Conservation (phyloP, 441 rosid genomes). For the Adansonia madagascariensis region DNA sequence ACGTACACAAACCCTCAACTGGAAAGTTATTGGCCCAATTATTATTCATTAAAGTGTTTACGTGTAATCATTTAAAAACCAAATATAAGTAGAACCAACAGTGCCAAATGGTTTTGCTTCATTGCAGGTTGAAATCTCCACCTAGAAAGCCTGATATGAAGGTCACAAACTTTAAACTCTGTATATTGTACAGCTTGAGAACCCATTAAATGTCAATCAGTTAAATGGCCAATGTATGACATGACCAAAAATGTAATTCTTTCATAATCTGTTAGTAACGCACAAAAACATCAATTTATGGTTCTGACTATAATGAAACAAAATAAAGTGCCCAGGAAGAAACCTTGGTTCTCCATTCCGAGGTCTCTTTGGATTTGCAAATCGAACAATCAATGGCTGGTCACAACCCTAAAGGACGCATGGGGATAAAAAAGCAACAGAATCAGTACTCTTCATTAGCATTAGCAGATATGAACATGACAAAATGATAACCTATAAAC, state of each 20-base stretch:
- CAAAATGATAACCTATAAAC: conserved; percentile 23
- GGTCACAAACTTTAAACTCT: background rate
- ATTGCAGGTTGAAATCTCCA: conserved; percentile 17
- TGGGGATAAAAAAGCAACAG: conserved; percentile 22
- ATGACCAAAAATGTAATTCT: background rate
- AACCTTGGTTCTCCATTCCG: conserved; percentile 71
- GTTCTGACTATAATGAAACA: conserved; percentile 1
- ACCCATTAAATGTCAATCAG: conserved; percentile 4
- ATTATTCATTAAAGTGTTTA: background rate
- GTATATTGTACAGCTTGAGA: background rate
- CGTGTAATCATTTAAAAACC: background rate
- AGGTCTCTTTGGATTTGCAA: conserved; percentile 82
- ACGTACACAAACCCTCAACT: conserved; percentile 1
- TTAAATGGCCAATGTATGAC: conserved; percentile 17
- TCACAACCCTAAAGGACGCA: conserved; percentile 70
- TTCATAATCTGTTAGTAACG: background rate
- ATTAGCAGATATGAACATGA: conserved; percentile 19
- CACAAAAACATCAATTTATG: background rate
- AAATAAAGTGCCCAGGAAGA: conserved; percentile 23
- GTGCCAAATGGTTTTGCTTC: background rate
- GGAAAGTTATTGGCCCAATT: background rate
- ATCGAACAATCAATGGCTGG: conserved; percentile 75
- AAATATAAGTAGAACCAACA: conserved; percentile 7
- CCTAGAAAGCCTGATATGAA: conserved; percentile 17
- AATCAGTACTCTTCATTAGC: conserved; percentile 28